Conservation (phyloP, 2,329 filamentous ascomycete genomes). For the Sphaerulina vaccinii region DNA sequence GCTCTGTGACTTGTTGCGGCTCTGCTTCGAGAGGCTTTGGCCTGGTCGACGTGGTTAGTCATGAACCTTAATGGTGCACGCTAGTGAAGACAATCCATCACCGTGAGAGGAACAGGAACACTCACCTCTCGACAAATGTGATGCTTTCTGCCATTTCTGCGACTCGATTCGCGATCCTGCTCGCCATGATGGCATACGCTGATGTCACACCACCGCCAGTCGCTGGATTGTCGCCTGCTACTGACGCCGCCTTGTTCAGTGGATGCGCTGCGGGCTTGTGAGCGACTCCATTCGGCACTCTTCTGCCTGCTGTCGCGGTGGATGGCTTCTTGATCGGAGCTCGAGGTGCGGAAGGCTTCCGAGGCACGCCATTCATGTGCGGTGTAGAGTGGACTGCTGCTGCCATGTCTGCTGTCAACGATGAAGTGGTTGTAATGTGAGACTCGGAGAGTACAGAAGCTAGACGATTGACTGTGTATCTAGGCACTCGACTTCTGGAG, state of each 20-base stretch:
- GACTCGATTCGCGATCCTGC: slow-evolving; percentile 51
- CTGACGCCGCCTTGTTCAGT: slow-evolving; percentile 37
- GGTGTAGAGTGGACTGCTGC: slow-evolving; percentile 21
- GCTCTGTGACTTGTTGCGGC: slow-evolving; percentile 24
- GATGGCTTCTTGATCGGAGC: slow-evolving; percentile 21
- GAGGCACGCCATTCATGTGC: slow-evolving; percentile 31
- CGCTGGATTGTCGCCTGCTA: slow-evolving; percentile 32
- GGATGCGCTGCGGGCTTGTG: slow-evolving; percentile 29
- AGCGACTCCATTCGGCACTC: slow-evolving; percentile 22
- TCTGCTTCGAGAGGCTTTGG: slow-evolving; percentile 30
- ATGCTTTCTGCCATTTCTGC: slow-evolving; percentile 55
- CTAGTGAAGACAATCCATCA: background rate
- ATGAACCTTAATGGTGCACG: slow-evolving; percentile 2
- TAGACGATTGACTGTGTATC: background rate
- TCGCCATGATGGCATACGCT: slow-evolving; percentile 53
- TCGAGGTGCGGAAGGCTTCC: slow-evolving; percentile 26
- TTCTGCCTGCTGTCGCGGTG: slow-evolving; percentile 14
- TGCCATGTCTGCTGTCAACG: slow-evolving; percentile 21
- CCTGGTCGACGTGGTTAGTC: slow-evolving; percentile 14
- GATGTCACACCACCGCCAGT: slow-evolving; percentile 38
- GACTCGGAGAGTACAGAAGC: background rate
- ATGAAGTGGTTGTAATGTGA: background rate
- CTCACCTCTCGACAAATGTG: slow-evolving; percentile 50
- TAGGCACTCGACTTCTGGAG: slow-evolving; percentile 1
- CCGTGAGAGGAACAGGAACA: background rate